Evolutionary conservation across 1,284 basidiomycete genomes (phyloP), one percentile per base, ranked within the genome.

Genomic region (Prillingera fragicola): DNA sequence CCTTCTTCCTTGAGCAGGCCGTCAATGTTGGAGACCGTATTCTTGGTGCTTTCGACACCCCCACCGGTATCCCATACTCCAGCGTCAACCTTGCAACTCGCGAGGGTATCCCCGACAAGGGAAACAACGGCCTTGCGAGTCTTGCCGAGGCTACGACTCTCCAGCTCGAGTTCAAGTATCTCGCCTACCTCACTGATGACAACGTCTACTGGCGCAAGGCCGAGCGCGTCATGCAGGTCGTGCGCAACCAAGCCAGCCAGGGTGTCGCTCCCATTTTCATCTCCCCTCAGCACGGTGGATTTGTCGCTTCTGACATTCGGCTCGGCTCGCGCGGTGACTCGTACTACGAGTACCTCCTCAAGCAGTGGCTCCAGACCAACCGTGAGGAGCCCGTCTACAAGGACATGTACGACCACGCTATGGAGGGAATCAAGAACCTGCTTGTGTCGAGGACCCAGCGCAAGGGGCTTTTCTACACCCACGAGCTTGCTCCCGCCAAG

Each of bases 241-340:
- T 52, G 7, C 81, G 79, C 52, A 63, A 69, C 8, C 79, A 80
- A n/a, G 75, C 77, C 18, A 73, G 81, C 44, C 75, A 80, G 45
- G 86, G 87, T 1, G 72, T 96, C 23, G 83, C 82, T 0, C 85
- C 90, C 1, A 89, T 95, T 48, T 90, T 87, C 62, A 77, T 95
- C 74, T 78, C 85, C 41, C 75, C 82, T 0, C 62, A 79, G 15
- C 77, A 73, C 26, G 90, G 88, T 7, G 73, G 76, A 33, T 94
- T 87, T 58, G 74, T 81, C 25, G 73, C 80, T 9, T 82, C 84
- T 17, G 80, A 85, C 28, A 87, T 97, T 50, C 82, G 92, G 8
- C 77, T 96, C 13, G 92, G 92, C 8, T 92, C 89, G 14, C 79
- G 92, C 23, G 92, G 86, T 18, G 92, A 97, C 70, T 92, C 88